Base-by-base conservation (phyloP, 2,329 filamentous ascomycete genomes). In the Cladobotryum mycophilum region DNA sequence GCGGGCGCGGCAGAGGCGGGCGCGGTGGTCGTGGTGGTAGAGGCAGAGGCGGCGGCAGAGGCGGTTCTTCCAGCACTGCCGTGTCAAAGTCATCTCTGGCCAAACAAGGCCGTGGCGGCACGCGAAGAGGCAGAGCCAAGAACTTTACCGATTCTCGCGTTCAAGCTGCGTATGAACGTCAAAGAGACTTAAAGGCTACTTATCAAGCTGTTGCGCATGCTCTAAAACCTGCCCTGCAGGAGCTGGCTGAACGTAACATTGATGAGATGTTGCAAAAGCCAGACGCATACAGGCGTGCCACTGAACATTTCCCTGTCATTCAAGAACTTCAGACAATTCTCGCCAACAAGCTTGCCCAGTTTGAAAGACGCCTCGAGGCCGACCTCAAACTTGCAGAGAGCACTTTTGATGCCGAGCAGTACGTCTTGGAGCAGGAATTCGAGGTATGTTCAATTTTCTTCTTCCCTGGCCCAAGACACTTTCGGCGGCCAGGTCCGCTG, bases 141-240 rank as follows among this genome's bases (percentile, higher is more conserved):
- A 74, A 74, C 58, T 81, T 80, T 59, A 68, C 73, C 53, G 74
- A 78, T 55, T 68, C 72, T 55, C 75, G 72, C 55, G 74, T 77
- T 48, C 80, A 82, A 62, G 79, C 78, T 46, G 74, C 76, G 51
- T 78, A 80, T 56, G 79, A 82, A 63, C 81, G 85, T 49, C 80
- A 84, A 62, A 76, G 84, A 57, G 78, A 85, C 58, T 72, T 88
- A 59, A 85, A 85, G 65, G 80, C 81, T 50, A 74, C 75, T 20
- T 88, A 81, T 65, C 76, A 80, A n/a, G 71, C 76, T 52, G 77
- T 88, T 47, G 76, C 81, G 52, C 77, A 80, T 58, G 74, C 78
- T 30, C 67, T 86, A 58, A 87, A 85, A 64, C 79, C 80, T 14
- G 76, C 82, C 9, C 71, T 87, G 13, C 80, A 82, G 52, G 83